Base-by-base conservation (phyloP, 805 yeast genomes). In the Maudiozyma barnettii region DNA sequence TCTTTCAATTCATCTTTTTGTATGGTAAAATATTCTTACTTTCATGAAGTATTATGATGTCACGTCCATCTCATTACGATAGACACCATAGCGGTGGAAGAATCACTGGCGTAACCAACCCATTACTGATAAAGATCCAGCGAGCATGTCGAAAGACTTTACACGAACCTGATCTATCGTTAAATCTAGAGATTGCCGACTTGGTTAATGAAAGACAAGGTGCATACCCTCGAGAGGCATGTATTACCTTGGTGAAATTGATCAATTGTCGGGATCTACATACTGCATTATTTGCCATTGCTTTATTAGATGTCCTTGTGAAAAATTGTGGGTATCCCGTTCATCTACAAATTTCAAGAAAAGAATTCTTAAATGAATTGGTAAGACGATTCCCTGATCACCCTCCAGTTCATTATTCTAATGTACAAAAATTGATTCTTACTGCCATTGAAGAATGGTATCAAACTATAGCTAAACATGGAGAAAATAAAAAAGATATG, bases 271-370 rank as follows among this genome's bases (percentile, higher is more conserved):
- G 85, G 58, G 90, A 84, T 55, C 79, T 91, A 1, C 91, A 84
- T 59, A 82, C 87, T 29, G 77, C 89, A 4, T 78, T 83, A 48
- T 78, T 89, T 57, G 96, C 96, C 13, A 67, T 93, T 54, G 77
- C 87, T 2, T 68, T 86, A 33, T 59, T 91, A 51, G 98, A 91
- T 62, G 84, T 86, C 48, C 71, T 91, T 56, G 98, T 91, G 47
- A 91, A 91, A 69, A 91, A 91, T 71, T 93, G 99, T 69, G 98
- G 97, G 5, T 93, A 90, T 64, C 96, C 98, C 4, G 82, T 91
- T 69, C 98, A 91, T 53, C 72, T 91, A 41, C 98, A 91, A 67
- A 84, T 91, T 47, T 84, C 95, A 6, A 77, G 97, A 49, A 90
- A 90, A 64, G 97, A 89, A 63, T 93, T 91, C 57, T 73, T 91